Base-by-base conservation (phyloP, 352 stramenopile genomes). In the Blastocystis sp. region DNA sequence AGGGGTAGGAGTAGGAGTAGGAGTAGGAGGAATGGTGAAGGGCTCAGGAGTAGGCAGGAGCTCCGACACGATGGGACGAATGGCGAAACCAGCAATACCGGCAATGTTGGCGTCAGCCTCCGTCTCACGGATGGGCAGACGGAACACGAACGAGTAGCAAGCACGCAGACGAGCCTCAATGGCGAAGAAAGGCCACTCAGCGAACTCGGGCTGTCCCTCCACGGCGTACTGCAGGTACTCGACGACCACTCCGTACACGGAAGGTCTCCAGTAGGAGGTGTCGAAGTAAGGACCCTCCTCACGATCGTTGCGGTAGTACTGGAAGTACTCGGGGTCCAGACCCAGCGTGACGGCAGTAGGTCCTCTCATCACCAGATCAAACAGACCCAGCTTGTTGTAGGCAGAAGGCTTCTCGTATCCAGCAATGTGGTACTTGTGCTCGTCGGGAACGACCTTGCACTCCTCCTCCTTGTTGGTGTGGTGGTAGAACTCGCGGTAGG, bases 241-340 rank as follows among this genome's bases (percentile, higher is more conserved):
- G 9, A 61, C 53, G 9, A 61, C 53, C 11, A 61, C 53, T 27
- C 53, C 53, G 24, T 61, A 61, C 53, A 61, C 53, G n/a, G 53
- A 61, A 61, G 53, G 53, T 61, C 53, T 61, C 53, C 53, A 61
- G n/a, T 61, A 61, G n/a, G 53, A 8, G 24, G 53, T 61, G n/a
- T 61, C 53, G 53, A 61, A 61, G n/a, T 61, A 61, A 61, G 53
- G 53, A 61, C 53, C 53, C 53, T 61, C 53, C 53, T 61, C 53
- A 29, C 53, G 53, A 29, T 61, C 53, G n/a, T 61, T 61, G n/a
- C 53, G 53, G 53, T 61, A 61, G 53, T 61, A 61, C 53, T 61
- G 53, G 53, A 61, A 61, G 53, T 27, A 61, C 53, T 61, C 53
- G n/a, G 53, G 53, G n/a, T 61, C 53, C 53, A 61, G 53, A 61